Base-by-base conservation (phyloP, 805 yeast genomes). In the Nakazawaea laoshanensis region DNA sequence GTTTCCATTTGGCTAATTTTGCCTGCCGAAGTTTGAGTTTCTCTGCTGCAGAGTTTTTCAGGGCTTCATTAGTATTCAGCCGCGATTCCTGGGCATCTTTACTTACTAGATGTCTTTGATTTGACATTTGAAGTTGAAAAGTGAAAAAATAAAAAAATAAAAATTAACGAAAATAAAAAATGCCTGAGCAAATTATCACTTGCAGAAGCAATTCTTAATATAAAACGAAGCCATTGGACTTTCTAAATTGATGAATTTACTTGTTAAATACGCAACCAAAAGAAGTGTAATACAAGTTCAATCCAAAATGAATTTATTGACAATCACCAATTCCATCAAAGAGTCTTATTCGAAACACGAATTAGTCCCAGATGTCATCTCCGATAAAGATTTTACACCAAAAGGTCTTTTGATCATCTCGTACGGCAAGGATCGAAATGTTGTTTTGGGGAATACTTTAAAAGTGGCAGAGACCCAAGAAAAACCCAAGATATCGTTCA, bases 381-480 rank as follows among this genome's bases (percentile, higher is more conserved):
- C 69, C 38, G 53, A 63, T 18, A 41, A 42, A 12, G 30, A 43
- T 14, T 54, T 55, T 32, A 29, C 29, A 3, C 57, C 74, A 24
- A 70, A 68, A 39, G 78, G 77, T 2, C 58, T 80, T 38, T 59
- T 83, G 36, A 70, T 80, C 37, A 76, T 78, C 40, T 70, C 75
- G 28, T 83, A 77, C 52, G 74, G 74, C n/a, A 53, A 57, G 15
- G 59, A 56, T 21, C 57, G 57, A 39, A 82, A 74, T 36, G 95
- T 85, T 21, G 70, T 87, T 1, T 58, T 84, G 63, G 96, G 96
- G 13, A 85, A 87, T 57, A 68, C 77, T 3, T 61, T 88, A 35
- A 53, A 63, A 26, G 77, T 73, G 5, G 65, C 60, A 3, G 80
- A 76, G 29, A 77, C 95, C 18, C 94, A 82, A 56, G 44, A 54